Evolutionary conservation across 2,329 filamentous ascomycete genomes (phyloP), one percentile per base, ranked within the genome.

Genomic region (Apiospora arundinis): DNA sequence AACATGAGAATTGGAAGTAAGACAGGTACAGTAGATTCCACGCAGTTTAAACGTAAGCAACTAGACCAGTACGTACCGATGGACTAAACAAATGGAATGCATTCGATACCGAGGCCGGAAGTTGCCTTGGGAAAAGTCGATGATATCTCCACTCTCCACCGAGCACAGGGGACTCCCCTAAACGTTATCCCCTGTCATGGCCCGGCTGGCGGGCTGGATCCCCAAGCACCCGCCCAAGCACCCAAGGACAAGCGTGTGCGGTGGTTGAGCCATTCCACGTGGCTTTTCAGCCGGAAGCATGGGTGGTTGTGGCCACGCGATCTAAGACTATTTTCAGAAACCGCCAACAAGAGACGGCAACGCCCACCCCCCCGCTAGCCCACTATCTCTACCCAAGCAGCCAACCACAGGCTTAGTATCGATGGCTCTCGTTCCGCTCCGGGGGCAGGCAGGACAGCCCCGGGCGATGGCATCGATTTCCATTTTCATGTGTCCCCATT

Each of bases 251-350:
- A 9, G 18, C 18, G 32, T 32, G 25, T 49, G 46, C 46, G 49
- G 40, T 46, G 44, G 52, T 37, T 32, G 56, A 63, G 56, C 56
- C 56, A 40, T 63, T 40, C 56, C 56, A 63, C 56, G 56, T 63
- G 56, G 52, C 52, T 60, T 60, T 60, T 60, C 52, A 60, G 52
- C 56, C 56, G 56, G 56, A 40, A 63, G 32, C 32, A 63, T 40
- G 56, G 48, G 56, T 45, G 48, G 32, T 63, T 63, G 32, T 14
- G 32, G 56, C 56, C 56, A 63, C 56, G 32, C 56, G 56, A 63
- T 40, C 18, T 63, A 21, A 40, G 21, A 63, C 56, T 63, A 63
- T 63, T 63, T 63, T 63, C 56, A 63, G 32, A 37, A 63, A 63
- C 32, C 32, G 32, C 32, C 56, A 63, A 40, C 32, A 21, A 52